Evolutionary conservation across 192 early-diverging fungal genomes (phyloP).

Genomic region (Geranomyces michiganensis): DNA sequence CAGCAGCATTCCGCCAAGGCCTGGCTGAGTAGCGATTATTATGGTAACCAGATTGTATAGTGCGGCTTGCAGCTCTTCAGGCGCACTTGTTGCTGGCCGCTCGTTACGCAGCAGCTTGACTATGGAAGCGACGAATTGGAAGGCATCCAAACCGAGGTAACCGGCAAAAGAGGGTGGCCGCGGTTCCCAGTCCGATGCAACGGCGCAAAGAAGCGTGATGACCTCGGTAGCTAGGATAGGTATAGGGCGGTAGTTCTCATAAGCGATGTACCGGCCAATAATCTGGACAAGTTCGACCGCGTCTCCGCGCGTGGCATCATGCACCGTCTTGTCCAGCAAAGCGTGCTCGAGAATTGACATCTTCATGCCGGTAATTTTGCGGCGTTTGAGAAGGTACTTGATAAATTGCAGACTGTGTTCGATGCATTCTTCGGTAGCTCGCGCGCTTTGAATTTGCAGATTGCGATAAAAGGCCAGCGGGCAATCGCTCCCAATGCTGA

Average conservation of each 20-base stretch:
- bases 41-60: slow-evolving; percentile 42
- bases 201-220: slow-evolving; percentile 48
- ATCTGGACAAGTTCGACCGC: slow-evolving; percentile 48
- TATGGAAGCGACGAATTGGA: slow-evolving; percentile 36
- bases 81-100: background rate
- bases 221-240: slow-evolving; percentile 40
- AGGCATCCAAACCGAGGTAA: slow-evolving; percentile 50
- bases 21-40: slow-evolving; percentile 50
- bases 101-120: slow-evolving; percentile 31
- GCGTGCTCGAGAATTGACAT: slow-evolving; percentile 48
- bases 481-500: slow-evolving; percentile 34
- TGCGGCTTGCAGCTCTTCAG: slow-evolving; percentile 42
- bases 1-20: slow-evolving; percentile 48
- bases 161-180: slow-evolving; percentile 54
- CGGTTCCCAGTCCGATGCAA: slow-evolving; percentile 49
- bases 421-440: slow-evolving; percentile 41
- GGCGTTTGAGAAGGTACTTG: slow-evolving; percentile 39
- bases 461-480: slow-evolving; percentile 30
- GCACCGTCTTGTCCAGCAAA: slow-evolving; percentile 46
- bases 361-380: slow-evolving; percentile 21
- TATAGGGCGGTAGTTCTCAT: slow-evolving; percentile 42
- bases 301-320: slow-evolving; percentile 13
- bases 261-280: slow-evolving; percentile 48
- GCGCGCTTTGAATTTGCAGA: slow-evolving; percentile 19
- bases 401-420: slow-evolving; percentile 41